These are phyloP conservation scores for Phytophthora boehmeriae DNA, from an alignment of 352 stramenopile species.

Conservation along the genomic window DNA sequence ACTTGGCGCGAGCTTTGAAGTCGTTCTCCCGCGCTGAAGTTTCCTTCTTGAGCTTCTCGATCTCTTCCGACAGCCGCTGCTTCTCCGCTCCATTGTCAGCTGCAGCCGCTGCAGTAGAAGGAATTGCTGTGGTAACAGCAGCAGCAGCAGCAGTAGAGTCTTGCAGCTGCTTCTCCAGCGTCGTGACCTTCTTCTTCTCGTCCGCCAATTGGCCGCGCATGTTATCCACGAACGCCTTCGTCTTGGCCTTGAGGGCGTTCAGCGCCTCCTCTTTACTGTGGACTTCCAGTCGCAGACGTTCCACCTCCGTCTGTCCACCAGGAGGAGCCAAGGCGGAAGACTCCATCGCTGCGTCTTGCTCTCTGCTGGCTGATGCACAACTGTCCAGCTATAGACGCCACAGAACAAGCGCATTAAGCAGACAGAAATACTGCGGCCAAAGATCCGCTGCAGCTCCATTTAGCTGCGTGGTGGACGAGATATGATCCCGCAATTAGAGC, in stretches of 20 bases:
- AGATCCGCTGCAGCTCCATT: conserved; percentile 15
- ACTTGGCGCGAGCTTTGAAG: conserved; percentile 71
- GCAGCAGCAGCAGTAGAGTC: conserved; percentile 4
- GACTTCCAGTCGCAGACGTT: conserved; percentile 61
- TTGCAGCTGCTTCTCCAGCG: conserved; percentile 61
- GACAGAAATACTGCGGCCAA: conserved; percentile 30
- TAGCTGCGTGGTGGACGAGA: no score
- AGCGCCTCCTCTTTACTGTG: conserved; percentile 80
- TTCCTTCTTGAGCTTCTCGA: conserved; percentile 57
- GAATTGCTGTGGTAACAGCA: not conserved
- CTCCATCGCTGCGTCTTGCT: conserved; percentile 21
- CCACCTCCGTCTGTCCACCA: conserved; percentile 52
- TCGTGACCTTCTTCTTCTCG: conserved; percentile 71
- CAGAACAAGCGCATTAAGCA: conserved; percentile 1
- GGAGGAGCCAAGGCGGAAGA: conserved; percentile 5
- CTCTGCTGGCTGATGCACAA: conserved; percentile 26
- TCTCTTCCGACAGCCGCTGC: conserved; percentile 24
- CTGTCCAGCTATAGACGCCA: conserved; percentile 6
- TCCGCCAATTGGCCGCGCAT: conserved; percentile 64
- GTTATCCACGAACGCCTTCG: conserved; percentile 84
- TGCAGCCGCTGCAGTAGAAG: not conserved
- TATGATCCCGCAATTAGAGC: not conserved
- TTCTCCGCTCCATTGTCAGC: conserved; percentile 13
- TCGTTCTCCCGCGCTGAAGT: conserved; percentile 58
- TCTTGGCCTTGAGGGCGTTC: conserved; percentile 84